Base-by-base conservation (phyloP, 2,329 filamentous ascomycete species). In the Penicillium sp. region DNA sequence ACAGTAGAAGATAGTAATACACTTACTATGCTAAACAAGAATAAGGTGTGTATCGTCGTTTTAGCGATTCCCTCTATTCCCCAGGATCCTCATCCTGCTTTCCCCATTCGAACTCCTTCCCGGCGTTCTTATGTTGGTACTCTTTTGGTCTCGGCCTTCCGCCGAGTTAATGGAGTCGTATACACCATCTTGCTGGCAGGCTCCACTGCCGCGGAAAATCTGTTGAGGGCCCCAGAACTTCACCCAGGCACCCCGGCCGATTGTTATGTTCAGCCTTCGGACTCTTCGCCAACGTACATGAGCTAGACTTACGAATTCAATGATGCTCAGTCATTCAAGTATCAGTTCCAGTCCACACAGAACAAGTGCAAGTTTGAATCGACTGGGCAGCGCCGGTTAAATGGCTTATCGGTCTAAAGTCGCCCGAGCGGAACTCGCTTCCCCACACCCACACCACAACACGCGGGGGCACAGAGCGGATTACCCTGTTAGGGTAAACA, bases 321-420 rank as follows among this genome's bases (percentile, higher is more conserved):
- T 30, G 1, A 28, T 30, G 10, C 4, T 12, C 15, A 9, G 15
- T n/a, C 15, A 4, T 28, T 28, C 24, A 13, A n/a, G 8, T 17
- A 10, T n/a, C 45, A n/a, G 4, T n/a, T 45, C 7, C 6, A 24
- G n/a, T 24, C 9, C 9, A 4, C 19, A 13, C n/a, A 22, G 17
- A 22, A n/a, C 3, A 13, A 42, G 24, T 47, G 3, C 22, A 15
- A 12, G 24, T 26, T 15, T 24, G 13, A 7, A 15, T 37, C 35
- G 35, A 37, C 8, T 22, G 38, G 38, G 12, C n/a, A n/a, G n/a
- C 9, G 13, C 24, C 15, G 15, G 26, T 10, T n/a, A 19, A 49
- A 10, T 26, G 45, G 45, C 15, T n/a, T 49, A 15, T 49, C 45
- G 45, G 45, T n/a, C 45, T 30, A 49, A 49, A 49, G 45, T n/a